Conservation (phyloP, 495 filamentous ascomycete genomes). For the Aspergillus heteromorphus region DNA sequence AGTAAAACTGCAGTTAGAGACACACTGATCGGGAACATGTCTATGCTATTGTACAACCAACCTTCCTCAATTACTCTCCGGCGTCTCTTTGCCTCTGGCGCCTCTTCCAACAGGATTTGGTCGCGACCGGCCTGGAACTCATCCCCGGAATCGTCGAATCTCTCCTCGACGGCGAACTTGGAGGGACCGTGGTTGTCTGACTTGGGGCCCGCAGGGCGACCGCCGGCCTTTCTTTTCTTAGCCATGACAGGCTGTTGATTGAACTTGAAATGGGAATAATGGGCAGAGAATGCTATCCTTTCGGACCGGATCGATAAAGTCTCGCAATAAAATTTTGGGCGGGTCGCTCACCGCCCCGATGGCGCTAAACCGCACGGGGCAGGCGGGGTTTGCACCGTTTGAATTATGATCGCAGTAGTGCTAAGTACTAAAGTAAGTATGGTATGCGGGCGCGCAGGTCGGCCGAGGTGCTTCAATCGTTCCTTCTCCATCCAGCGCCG, state of each 20-base stretch:
- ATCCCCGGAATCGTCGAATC: constrained; percentile 88
- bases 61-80: constrained; percentile 61
- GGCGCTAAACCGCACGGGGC: constrained; percentile 14
- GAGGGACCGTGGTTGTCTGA: constrained; percentile 29
- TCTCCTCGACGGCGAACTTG: constrained; percentile 59
- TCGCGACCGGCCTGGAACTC: constrained; percentile 82
- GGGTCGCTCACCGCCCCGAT: constrained; percentile 26
- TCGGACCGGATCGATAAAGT: constrained; percentile 10
- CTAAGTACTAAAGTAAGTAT: too few species aligned
- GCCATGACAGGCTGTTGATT: constrained; percentile 49
- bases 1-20: constrained; percentile 13
- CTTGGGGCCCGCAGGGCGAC: constrained; percentile 45
- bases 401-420: not conserved
- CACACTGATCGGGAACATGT: not conserved
- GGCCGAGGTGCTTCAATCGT: not conserved
- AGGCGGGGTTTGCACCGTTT: constrained; percentile 15
- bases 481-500: not conserved
- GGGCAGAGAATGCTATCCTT: not conserved
- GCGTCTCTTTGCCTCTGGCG: constrained; percentile 68
- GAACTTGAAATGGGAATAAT: not conserved
- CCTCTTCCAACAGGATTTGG: constrained; percentile 77
- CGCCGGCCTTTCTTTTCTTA: constrained; percentile 73
- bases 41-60: constrained; percentile 21
- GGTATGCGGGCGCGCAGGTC: not conserved
- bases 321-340: constrained; percentile 33